Evolutionary conservation across 495 filamentous ascomycete species (phyloP).

Genomic region (Hypoxylon fragiforme): DNA sequence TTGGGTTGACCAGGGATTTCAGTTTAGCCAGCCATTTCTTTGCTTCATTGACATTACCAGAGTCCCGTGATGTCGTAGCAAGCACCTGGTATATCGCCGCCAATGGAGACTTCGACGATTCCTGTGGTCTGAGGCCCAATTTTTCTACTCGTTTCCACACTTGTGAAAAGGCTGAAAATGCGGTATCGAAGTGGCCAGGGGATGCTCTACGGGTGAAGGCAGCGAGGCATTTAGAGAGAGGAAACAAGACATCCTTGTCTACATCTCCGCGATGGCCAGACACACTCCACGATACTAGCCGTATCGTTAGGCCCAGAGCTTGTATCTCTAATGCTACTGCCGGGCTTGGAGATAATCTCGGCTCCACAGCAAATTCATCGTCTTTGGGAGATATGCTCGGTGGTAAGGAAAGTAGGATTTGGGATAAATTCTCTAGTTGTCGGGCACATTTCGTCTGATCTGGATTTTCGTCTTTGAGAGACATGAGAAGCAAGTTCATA

Average conservation of each 20-base stretch:
- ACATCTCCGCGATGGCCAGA: slow-evolving; percentile 69
- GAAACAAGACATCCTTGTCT: slow-evolving; percentile 69
- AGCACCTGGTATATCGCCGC: slow-evolving; percentile 46
- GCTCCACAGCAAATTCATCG: slow-evolving; percentile 51
- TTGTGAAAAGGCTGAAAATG: slow-evolving; percentile 26
- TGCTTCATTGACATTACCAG: slow-evolving; percentile 48
- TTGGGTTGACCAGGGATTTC: slow-evolving; percentile 34
- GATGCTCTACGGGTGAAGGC: slow-evolving; percentile 61
- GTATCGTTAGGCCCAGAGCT: slow-evolving; percentile 64
- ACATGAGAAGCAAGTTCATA: slow-evolving; percentile 59
- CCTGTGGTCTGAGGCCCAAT: slow-evolving; percentile 20
- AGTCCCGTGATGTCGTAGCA: slow-evolving; percentile 48
- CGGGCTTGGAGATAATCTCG: slow-evolving; percentile 60
- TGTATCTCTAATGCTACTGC: slow-evolving; percentile 66
- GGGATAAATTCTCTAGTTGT: slow-evolving; percentile 71
- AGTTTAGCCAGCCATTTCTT: slow-evolving; percentile 53
- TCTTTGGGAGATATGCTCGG: slow-evolving; percentile 59
- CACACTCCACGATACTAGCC: slow-evolving; percentile 71
- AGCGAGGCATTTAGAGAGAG: slow-evolving; percentile 66
- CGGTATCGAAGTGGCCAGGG: slow-evolving; percentile 36
- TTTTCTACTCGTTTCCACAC: slow-evolving; percentile 38
- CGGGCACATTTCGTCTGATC: slow-evolving; percentile 63
- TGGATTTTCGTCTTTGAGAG: slow-evolving; percentile 50
- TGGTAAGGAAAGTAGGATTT: slow-evolving; percentile 65
- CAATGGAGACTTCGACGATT: slow-evolving; percentile 39